Evolutionary conservation across 2,329 filamentous ascomycete species (phyloP), one percentile per base, ranked within the genome.

Genomic region (Curvularia lunata): DNA sequence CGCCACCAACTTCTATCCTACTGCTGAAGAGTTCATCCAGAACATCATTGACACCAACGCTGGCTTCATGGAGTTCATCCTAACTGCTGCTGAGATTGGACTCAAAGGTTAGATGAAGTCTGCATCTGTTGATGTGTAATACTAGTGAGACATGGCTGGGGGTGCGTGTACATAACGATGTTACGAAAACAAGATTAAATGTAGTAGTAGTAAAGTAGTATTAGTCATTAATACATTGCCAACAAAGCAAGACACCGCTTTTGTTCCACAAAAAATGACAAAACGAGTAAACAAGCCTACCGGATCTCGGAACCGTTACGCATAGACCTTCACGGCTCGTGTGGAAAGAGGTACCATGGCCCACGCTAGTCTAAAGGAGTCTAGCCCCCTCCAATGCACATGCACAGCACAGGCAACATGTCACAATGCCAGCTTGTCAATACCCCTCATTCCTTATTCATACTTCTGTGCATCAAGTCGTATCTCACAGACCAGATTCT

Each of bases 1-100:
- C 52, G 65, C 75, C 3, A 76, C 73, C 4, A 77, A 77, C 57
- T 78, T 80, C 54, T 80, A 80, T 55, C 77, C 78, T 0, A 78
- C 76, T 3, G 52, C 63, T 2, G 68, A 71, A 38, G 77, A 79
- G 68, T 80, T 74, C 50, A 72, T 77, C 18, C 69, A 75, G 53
- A 79, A 79, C 48, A 78, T 79, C 48, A 56, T 78, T 30, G 78
- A 79, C 51, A 80, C 77, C 0, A 78, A 75, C 57, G 76, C 77
- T 7, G 77, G 77, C 0, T 79, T 79, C 42, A 79, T 78, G 77
- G 77, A 79, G 48, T 79, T 74, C 57, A 68, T 73, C 9, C 64
- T 79, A 12, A 70, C 71, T 8, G 75, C 75, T 12, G 69, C 63
- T 25, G 63, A 68, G 48, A 71, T 77, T 59, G 74, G 75, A 2